phyloP scores from a whole-genome alignment of 2,329 filamentous ascomycete species.

The Thyridium curvatum region DNA sequence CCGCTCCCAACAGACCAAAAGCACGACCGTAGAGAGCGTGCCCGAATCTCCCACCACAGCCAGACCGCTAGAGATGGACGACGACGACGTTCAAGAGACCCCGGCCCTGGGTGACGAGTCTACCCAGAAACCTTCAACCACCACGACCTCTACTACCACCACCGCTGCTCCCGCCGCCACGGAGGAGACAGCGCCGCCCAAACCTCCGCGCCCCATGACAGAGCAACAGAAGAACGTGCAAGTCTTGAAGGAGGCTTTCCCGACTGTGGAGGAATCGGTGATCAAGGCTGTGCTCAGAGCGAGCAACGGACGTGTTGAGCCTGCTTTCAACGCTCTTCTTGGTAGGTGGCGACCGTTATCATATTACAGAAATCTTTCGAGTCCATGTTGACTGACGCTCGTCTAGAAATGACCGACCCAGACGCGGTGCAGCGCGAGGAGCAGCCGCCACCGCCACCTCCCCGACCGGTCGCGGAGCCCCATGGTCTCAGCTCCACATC shows the following conservation, averaged over 20 bases:
- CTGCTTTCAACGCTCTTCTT: slow-evolving; percentile 90
- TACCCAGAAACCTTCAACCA: slow-evolving; percentile 15
- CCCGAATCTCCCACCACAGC: slow-evolving; percentile 63
- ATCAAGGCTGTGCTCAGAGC: slow-evolving; percentile 84
- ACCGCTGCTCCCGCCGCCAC: slow-evolving; percentile 26
- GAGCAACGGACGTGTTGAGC: slow-evolving; percentile 81
- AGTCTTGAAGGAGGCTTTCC: slow-evolving; percentile 91
- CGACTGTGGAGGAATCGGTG: slow-evolving; percentile 69
- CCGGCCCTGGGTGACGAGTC: slow-evolving; percentile 38
- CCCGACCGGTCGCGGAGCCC: slow-evolving; percentile 54
- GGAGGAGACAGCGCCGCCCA: slow-evolving; percentile 55
- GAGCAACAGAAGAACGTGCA: slow-evolving; percentile 79
- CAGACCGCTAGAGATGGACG: slow-evolving; percentile 60
- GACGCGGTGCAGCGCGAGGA: slow-evolving; percentile 56
- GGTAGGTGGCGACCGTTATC: slow-evolving; percentile 41
- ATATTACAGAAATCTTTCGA: background rate
- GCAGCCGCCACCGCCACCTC: slow-evolving; percentile 67
- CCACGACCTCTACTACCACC: slow-evolving; percentile 17
- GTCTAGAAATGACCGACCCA: slow-evolving; percentile 70
- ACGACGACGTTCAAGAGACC: slow-evolving; percentile 62
- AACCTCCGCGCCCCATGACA: slow-evolving; percentile 77
- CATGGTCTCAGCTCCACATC: slow-evolving; percentile 37
- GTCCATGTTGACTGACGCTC: background rate
- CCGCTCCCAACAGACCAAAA: slow-evolving; percentile 31
- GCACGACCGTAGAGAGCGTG: slow-evolving; percentile 27